Evolutionary conservation across 345 rosid species (phyloP).

Genomic region (Excoecaria agallocha): DNA sequence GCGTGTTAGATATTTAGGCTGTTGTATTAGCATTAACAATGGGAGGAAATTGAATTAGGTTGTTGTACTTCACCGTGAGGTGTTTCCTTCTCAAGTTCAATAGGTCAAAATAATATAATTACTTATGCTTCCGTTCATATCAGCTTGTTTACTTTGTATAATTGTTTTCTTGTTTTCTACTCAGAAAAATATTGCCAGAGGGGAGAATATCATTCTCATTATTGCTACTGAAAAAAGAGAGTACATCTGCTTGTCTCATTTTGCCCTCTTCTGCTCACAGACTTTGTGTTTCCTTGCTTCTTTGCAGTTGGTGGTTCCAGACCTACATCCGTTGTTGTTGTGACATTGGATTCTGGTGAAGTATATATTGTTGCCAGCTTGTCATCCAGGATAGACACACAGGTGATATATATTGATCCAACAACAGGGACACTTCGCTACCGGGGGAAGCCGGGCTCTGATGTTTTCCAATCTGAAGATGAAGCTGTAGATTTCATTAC

Average conservation of each 20-base stretch:
- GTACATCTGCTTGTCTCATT: background rate
- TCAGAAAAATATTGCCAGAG: background rate
- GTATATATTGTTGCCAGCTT: constrained; percentile 69
- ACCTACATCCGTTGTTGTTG: constrained; percentile 68
- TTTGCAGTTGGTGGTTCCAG: constrained; percentile 56
- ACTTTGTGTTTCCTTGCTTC: background rate
- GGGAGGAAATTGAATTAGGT: background rate
- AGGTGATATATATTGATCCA: constrained; percentile 81
- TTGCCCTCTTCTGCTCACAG: background rate
- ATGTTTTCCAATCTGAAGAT: constrained; percentile 66
- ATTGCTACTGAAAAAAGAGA: background rate
- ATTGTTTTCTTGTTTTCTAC: background rate
- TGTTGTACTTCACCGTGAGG: background rate
- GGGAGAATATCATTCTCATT: background rate
- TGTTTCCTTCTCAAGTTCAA: background rate
- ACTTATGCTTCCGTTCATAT: background rate
- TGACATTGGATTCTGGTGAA: constrained; percentile 68
- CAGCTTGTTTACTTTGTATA: background rate
- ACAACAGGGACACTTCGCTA: constrained; percentile 72
- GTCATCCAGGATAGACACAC: constrained; percentile 64
- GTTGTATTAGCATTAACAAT: background rate
- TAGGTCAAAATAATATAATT: background rate
- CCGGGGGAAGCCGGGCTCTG: constrained; percentile 64
- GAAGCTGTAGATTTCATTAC: constrained; percentile 75
- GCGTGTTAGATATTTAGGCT: background rate